Percentiles rank a stretch among this genome's conserved stretches.
phyloP scores from a whole-genome alignment of 768 basidiomycete genomes.

The Boletus pseudopeckii region DNA sequence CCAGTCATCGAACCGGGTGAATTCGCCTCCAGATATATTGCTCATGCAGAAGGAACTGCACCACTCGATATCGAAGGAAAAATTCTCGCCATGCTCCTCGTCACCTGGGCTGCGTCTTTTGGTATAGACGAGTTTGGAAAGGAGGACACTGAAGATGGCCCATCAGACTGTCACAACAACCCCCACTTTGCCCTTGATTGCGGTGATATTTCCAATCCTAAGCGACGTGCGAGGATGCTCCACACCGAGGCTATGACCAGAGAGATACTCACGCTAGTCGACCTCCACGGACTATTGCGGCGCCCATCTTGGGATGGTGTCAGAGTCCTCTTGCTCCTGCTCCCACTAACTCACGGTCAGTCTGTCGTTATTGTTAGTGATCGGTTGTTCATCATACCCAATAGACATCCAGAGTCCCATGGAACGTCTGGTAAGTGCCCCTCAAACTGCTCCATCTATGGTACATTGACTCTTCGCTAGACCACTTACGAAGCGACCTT shows the following conservation, averaged over 20 bases:
- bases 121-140: conserved; percentile 79
- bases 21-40: conserved; percentile 68
- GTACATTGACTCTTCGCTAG: conserved; percentile 29
- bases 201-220: conserved; percentile 30
- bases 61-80: conserved; percentile 69
- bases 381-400: conserved; percentile 5
- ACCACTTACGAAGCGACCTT: conserved; percentile 78
- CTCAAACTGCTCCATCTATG: neutral
- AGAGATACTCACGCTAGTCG: conserved; percentile 77
- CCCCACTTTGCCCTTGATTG: conserved; percentile 16
- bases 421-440: conserved; percentile 20
- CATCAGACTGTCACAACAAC: conserved; percentile 2
- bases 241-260: conserved; percentile 66
- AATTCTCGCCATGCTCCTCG: conserved; percentile 74
- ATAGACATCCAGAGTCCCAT: conserved; percentile 28
- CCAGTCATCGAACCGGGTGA: conserved; percentile 82
- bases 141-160: conserved; percentile 20
- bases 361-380: neutral
- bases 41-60: conserved; percentile 59
- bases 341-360: conserved; percentile 84
- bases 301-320: conserved; percentile 87
- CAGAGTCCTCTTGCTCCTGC: conserved; percentile 68
- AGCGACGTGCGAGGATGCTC: conserved; percentile 46
- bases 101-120: conserved; percentile 87
- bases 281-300: conserved; percentile 73